phyloP scores from a whole-genome alignment of 2,329 filamentous ascomycete species.

The Cordyceps fumosorosea region DNA sequence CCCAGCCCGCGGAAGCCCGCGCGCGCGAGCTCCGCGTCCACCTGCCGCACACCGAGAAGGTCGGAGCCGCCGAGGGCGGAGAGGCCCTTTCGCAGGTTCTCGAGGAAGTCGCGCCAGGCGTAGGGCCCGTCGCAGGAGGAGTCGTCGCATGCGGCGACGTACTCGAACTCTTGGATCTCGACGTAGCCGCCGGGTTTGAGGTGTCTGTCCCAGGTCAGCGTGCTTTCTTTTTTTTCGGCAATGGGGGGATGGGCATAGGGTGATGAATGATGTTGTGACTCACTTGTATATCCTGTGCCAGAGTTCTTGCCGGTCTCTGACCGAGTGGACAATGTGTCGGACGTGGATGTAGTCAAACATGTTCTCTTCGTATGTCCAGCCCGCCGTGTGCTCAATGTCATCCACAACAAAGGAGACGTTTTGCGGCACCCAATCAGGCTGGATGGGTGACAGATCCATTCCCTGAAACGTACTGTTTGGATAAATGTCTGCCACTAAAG shows the following conservation, averaged over 20 bases:
- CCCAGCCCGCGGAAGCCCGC: conserved; percentile 37
- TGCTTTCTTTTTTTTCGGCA: too few relatives aligned
- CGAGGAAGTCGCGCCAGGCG: conserved; percentile 40
- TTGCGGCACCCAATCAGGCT: conserved; percentile 43
- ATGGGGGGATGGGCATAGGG: too few relatives aligned
- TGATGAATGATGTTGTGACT: too few relatives aligned
- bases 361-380: conserved; percentile 40
- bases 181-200: conserved; percentile 46
- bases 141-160: conserved; percentile 38
- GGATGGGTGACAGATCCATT: conserved; percentile 46
- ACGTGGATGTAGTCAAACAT: conserved; percentile 45
- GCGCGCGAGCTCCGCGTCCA: conserved; percentile 28
- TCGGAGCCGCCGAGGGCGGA: conserved; percentile 37
- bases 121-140: conserved; percentile 35
- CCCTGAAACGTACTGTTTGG: conserved; percentile 38
- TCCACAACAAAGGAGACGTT: conserved; percentile 47
- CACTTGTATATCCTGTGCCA: conserved; percentile 38
- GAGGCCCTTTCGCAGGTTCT: conserved; percentile 35
- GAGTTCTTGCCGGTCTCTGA: conserved; percentile 35
- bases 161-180: conserved; percentile 42
- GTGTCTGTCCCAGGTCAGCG: conserved; percentile 28
- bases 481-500: conserved; percentile 41
- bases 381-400: conserved; percentile 44
- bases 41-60: conserved; percentile 31
- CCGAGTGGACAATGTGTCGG: conserved; percentile 39